Evolutionary conservation across 2,329 filamentous ascomycete species (phyloP).

Genomic region (Diaporthe caulivora): DNA sequence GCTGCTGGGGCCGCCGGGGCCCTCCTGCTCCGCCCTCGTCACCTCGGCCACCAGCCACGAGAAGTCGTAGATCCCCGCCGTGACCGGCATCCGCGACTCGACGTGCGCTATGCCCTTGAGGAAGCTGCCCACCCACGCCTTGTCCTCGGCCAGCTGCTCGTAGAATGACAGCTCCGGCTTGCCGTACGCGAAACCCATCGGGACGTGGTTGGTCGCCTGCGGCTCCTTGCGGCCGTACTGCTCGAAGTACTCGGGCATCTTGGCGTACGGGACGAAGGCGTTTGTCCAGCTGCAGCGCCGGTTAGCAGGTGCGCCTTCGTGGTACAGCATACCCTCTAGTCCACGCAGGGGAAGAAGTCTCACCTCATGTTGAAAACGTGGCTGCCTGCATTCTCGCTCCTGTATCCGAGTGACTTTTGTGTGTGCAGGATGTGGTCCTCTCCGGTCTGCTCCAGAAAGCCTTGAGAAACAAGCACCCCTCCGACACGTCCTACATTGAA

Average conservation of each 20-base stretch:
- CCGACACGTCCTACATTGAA: background rate
- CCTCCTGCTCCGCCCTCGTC: conserved; percentile 20
- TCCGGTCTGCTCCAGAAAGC: conserved; percentile 5
- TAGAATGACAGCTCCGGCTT: conserved; percentile 44
- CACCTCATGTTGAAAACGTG: conserved; percentile 14
- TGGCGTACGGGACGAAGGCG: conserved; percentile 39
- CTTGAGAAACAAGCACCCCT: conserved; percentile 20
- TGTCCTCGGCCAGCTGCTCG: conserved; percentile 44
- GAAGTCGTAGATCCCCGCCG: conserved; percentile 46
- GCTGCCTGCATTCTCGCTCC: conserved; percentile 4
- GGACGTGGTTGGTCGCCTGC: conserved; percentile 43
- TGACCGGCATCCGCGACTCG: conserved; percentile 44
- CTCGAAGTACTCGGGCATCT: conserved; percentile 44
- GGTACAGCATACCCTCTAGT: background rate
- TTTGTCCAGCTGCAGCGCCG: conserved; percentile 42
- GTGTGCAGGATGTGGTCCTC: background rate
- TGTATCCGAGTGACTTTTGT: conserved; percentile 4
- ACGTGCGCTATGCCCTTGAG: conserved; percentile 46
- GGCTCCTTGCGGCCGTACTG: conserved; percentile 45
- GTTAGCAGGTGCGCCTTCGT: conserved; percentile 32
- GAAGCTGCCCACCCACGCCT: conserved; percentile 43
- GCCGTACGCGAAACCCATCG: conserved; percentile 44
- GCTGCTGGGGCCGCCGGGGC: conserved; percentile 15
- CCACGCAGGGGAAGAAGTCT: background rate
- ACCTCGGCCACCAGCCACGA: conserved; percentile 41